phyloP scores from a whole-genome alignment of 371 early-diverging fungal genomes.

The Mycotypha africana region DNA sequence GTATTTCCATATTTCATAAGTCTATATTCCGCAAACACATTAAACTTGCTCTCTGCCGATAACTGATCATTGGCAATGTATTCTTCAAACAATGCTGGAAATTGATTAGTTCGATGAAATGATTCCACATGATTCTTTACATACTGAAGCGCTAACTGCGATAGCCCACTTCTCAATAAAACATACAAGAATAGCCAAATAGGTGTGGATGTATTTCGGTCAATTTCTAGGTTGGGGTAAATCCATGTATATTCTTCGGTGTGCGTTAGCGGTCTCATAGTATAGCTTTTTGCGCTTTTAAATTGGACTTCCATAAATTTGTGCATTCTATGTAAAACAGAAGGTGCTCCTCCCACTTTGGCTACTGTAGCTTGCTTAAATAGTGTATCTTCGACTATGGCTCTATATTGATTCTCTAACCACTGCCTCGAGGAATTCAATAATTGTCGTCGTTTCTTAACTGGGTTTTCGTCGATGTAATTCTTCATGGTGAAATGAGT shows the following conservation, averaged over 20 bases:
- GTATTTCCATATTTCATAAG: constrained; percentile 41
- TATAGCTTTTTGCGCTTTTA: too few species aligned
- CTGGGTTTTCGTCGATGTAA: neutral
- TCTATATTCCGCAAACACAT: constrained; percentile 53
- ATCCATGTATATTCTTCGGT: neutral
- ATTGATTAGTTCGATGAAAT: constrained; percentile 47
- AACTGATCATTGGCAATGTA: constrained; percentile 38
- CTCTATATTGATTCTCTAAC: constrained; percentile 16
- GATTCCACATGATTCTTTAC: constrained; percentile 45
- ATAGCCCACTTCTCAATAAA: constrained; percentile 70
- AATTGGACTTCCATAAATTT: neutral
- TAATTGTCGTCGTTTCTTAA: neutral
- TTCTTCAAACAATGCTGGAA: constrained; percentile 59
- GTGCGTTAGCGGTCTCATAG: too few species aligned
- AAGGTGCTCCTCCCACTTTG: constrained; percentile 11
- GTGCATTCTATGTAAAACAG: constrained; percentile 1
- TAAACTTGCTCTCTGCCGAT: constrained; percentile 42
- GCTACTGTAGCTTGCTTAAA: constrained; percentile 6
- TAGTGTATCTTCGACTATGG: constrained; percentile 4
- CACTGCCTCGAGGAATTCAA: constrained; percentile 5
- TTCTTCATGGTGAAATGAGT: neutral
- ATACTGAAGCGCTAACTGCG: constrained; percentile 59
- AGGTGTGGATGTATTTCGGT: constrained; percentile 54
- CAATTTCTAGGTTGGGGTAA: constrained; percentile 27
- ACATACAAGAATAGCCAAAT: constrained; percentile 83